A percentile compares a stretch with the other conserved stretches of the same genome.
Evolutionary conservation across 495 filamentous ascomycete species (phyloP).

Genomic region (Podospora pseudopauciseta): DNA sequence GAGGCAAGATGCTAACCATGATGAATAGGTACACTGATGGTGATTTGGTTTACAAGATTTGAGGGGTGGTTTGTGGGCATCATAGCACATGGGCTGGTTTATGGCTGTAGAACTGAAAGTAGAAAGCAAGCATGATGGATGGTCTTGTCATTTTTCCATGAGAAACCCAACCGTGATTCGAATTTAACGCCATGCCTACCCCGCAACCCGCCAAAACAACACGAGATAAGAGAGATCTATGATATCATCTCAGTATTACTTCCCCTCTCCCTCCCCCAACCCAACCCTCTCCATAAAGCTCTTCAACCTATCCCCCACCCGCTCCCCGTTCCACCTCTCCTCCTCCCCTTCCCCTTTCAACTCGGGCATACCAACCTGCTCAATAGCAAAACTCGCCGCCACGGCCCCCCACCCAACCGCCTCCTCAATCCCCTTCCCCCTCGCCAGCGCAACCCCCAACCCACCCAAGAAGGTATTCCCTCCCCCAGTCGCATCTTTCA

Average conservation of each 20-base stretch:
- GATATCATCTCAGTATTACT: background rate
- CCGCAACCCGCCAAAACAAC: too few species aligned
- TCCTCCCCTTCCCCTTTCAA: slow-evolving; percentile 45
- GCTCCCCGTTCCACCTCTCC: slow-evolving; percentile 76
- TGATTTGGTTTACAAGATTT: slow-evolving; percentile 47
- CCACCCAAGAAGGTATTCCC: slow-evolving; percentile 91
- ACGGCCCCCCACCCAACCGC: slow-evolving; percentile 78
- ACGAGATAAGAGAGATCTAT: background rate
- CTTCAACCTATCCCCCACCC: slow-evolving; percentile 52
- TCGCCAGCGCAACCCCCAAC: slow-evolving; percentile 68
- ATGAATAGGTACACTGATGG: slow-evolving; percentile 43
- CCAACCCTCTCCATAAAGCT: slow-evolving; percentile 36
- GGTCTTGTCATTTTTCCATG: background rate
- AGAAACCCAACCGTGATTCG: background rate
- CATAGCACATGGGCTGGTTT: background rate
- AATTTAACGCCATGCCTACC: background rate
- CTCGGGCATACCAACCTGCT: slow-evolving; percentile 81
- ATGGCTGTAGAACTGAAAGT: background rate
- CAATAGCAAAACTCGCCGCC: slow-evolving; percentile 88
- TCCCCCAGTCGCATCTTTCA: slow-evolving; percentile 92
- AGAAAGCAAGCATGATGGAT: background rate
- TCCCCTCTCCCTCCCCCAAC: background rate
- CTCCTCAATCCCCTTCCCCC: slow-evolving; percentile 58
- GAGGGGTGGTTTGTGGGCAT: slow-evolving; percentile 3
- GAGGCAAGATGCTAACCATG: slow-evolving; percentile 26